phyloP scores from a whole-genome alignment of 1,284 basidiomycete genomes.

The Cutaneotrichosporon cavernicola region DNA sequence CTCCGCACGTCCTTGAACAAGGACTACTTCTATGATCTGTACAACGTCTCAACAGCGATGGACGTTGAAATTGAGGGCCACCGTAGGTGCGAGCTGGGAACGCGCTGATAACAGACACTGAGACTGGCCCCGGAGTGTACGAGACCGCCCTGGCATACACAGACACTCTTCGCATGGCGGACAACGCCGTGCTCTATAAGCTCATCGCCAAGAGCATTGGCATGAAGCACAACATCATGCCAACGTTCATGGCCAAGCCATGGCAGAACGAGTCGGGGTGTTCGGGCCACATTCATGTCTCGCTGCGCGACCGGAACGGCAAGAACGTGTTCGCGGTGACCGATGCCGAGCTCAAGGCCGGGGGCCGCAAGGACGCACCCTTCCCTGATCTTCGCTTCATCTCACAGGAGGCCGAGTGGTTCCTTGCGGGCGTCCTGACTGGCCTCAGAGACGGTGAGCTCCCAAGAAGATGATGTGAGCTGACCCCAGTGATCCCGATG shows the following conservation, averaged over 20 bases:
- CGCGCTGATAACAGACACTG: constrained; percentile 68
- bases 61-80: constrained; percentile 85
- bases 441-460: constrained; percentile 79
- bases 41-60: constrained; percentile 72
- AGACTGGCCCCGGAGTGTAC: constrained; percentile 86
- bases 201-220: constrained; percentile 87
- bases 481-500: constrained; percentile 51
- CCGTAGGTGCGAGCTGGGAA: constrained; percentile 59
- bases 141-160: constrained; percentile 94
- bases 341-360: constrained; percentile 61
- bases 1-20: constrained; percentile 82
- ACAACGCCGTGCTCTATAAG: constrained; percentile 93
- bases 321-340: constrained; percentile 71
- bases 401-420: constrained; percentile 82
- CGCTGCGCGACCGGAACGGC: constrained; percentile 68
- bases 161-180: constrained; percentile 79
- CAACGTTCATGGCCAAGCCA: constrained; percentile 98
- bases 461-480: background rate
- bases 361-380: constrained; percentile 65
- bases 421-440: constrained; percentile 84
- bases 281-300: constrained; percentile 91
- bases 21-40: constrained; percentile 85
- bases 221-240: constrained; percentile 80
- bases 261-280: constrained; percentile 88
- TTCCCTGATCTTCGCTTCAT: constrained; percentile 80